phyloP scores from a whole-genome alignment of 2,329 filamentous ascomycete species.

The Penicillium thymicola region DNA sequence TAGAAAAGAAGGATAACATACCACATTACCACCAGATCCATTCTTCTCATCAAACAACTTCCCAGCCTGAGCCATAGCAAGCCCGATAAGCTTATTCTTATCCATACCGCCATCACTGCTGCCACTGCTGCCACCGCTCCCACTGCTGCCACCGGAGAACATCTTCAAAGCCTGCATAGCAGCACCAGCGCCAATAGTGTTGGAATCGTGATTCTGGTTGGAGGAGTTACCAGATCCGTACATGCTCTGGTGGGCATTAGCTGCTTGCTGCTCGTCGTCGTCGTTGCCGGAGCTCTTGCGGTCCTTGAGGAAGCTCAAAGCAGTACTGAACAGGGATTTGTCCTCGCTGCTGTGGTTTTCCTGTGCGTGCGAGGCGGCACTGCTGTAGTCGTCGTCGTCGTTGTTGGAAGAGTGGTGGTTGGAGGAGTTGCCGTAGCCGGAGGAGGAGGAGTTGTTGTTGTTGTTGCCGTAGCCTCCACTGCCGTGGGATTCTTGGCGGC shows the following conservation, averaged over 20 bases:
- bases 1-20: slow-evolving; percentile 31
- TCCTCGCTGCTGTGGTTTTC: slow-evolving; percentile 52
- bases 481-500: no score
- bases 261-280: slow-evolving; percentile 63
- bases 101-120: slow-evolving; percentile 47
- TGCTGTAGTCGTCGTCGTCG: slow-evolving; percentile 51
- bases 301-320: slow-evolving; percentile 51
- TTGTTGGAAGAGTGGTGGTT: slow-evolving; percentile 9
- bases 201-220: slow-evolving; percentile 45
- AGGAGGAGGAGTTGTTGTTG: no score
- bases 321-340: slow-evolving; percentile 55
- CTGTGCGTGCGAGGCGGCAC: slow-evolving; percentile 55
- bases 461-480: no score
- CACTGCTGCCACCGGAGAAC: slow-evolving; percentile 53
- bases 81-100: slow-evolving; percentile 76
- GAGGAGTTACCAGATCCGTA: slow-evolving; percentile 52
- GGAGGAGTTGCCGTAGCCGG: neutral
- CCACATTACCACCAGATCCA: slow-evolving; percentile 51
- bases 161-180: slow-evolving; percentile 64
- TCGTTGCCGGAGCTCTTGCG: slow-evolving; percentile 50
- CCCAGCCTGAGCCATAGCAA: slow-evolving; percentile 84
- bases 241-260: slow-evolving; percentile 71
- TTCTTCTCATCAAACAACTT: slow-evolving; percentile 68
- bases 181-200: slow-evolving; percentile 43
- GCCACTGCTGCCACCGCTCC: slow-evolving; percentile 31